Conservation (phyloP, 108 stramenopile species). For the Craspedostauros australis region DNA sequence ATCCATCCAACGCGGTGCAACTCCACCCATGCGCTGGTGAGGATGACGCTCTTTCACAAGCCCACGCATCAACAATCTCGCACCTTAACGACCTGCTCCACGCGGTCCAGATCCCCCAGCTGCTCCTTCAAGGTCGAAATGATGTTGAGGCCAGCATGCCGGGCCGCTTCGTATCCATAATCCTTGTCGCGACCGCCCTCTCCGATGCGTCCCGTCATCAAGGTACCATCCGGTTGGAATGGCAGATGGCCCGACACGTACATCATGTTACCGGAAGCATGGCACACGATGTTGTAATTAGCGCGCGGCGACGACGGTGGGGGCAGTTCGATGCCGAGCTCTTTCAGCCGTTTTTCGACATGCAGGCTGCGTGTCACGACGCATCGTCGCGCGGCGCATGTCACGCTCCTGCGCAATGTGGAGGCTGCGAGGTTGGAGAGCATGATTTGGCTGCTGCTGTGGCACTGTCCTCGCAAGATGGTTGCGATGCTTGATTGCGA, state of each 20-base stretch:
- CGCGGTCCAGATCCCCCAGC: conserved; percentile 78
- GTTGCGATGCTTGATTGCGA: too few species aligned
- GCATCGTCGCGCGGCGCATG: too few species aligned
- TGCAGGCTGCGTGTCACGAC: conserved; percentile 53
- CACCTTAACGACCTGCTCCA: conserved; percentile 80
- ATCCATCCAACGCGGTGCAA: too few species aligned
- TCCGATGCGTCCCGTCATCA: conserved; percentile 72
- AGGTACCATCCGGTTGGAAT: conserved; percentile 45
- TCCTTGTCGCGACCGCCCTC: conserved; percentile 53
- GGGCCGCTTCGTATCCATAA: conserved; percentile 85
- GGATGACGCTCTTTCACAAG: neutral
- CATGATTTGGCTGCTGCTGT: too few species aligned
- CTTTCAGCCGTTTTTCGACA: conserved; percentile 66
- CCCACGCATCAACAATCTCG: conserved; percentile 9
- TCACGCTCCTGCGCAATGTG: too few species aligned
- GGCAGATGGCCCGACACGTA: conserved; percentile 86
- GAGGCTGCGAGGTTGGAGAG: too few species aligned
- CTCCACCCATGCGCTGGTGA: too few species aligned
- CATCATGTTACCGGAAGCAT: conserved; percentile 47
- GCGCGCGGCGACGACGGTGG: conserved; percentile 71
- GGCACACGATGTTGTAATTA: conserved; percentile 78
- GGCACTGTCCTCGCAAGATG: too few species aligned
- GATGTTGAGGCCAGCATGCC: conserved; percentile 78
- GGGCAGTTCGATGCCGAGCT: conserved; percentile 70
- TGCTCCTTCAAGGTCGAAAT: conserved; percentile 72